These are phyloP conservation scores for Penicillium verhagenii DNA, from an alignment of 495 filamentous ascomycete genomes.

Conservation along the genomic window DNA sequence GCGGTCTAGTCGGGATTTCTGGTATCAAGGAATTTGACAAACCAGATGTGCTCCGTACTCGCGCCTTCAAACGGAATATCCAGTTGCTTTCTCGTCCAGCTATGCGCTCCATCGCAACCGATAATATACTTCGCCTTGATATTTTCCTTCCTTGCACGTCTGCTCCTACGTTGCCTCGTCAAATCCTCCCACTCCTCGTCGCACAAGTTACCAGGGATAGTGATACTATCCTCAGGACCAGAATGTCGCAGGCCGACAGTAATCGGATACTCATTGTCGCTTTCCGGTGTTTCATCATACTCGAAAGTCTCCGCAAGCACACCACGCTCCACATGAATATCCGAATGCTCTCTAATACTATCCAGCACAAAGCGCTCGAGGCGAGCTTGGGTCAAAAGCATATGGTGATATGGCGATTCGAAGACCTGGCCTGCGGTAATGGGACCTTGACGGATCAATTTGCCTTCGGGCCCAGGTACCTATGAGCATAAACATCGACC, in stretches of 20 bases:
- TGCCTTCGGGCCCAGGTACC: conserved; percentile 43
- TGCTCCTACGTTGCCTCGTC: conserved; percentile 29
- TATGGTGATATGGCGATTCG: conserved; percentile 53
- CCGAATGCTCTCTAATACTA: conserved; percentile 40
- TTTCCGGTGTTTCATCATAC: conserved; percentile 40
- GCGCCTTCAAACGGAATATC: conserved; percentile 57
- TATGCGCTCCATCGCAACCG: conserved; percentile 66
- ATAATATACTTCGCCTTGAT: conserved; percentile 63
- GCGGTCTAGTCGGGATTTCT: background rate
- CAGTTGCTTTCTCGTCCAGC: conserved; percentile 59
- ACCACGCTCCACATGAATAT: conserved; percentile 51
- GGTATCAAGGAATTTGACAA: background rate
- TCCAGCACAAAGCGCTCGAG: conserved; percentile 59
- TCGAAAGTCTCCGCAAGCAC: conserved; percentile 46
- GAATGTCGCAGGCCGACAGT: conserved; percentile 42
- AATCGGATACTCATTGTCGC: conserved; percentile 54
- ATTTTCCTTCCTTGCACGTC: conserved; percentile 34
- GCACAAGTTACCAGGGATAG: conserved; percentile 44
- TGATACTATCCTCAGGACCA: conserved; percentile 45
- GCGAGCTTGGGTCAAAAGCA: conserved; percentile 54
- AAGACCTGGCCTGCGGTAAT: conserved; percentile 52
- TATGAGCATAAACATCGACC: background rate
- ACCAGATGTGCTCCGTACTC: conserved; percentile 60
- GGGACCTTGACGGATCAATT: conserved; percentile 48
- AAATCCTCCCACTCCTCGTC: conserved; percentile 59